Evolutionary conservation across 176 grass and related monocot species (phyloP).

Genomic region (Dactylis glomerata): DNA sequence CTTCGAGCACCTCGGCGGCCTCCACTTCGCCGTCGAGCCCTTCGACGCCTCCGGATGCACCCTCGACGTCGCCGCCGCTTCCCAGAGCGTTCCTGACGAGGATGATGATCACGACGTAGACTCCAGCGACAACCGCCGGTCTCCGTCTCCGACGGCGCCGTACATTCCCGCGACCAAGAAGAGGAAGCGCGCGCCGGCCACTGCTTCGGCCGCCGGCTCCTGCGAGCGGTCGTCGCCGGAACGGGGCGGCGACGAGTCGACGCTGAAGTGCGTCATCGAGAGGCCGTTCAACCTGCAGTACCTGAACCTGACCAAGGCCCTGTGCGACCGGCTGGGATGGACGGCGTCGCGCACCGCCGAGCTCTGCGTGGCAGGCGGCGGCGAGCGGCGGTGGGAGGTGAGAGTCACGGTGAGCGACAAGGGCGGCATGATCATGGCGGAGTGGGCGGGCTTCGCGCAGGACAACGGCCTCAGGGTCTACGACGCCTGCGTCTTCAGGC

Average conservation of each 20-base stretch:
- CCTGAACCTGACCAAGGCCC: conserved; percentile 20
- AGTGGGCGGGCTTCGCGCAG: neutral
- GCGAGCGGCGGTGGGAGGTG: neutral
- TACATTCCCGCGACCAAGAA: neutral
- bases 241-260: neutral
- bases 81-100: neutral
- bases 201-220: neutral
- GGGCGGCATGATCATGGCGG: conserved; percentile 31
- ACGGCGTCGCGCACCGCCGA: conserved; percentile 2
- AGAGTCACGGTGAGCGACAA: conserved; percentile 23
- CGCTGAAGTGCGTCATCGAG: neutral
- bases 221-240: neutral
- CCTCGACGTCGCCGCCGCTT: neutral
- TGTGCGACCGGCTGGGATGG: conserved; percentile 29
- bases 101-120: neutral
- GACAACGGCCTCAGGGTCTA: conserved; percentile 9
- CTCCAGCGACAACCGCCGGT: neutral
- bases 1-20: conserved; percentile 19
- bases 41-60: conserved; percentile 35
- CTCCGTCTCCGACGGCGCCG: no score
- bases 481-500: conserved; percentile 24
- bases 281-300: neutral
- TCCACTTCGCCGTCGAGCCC: conserved; percentile 16
- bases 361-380: neutral
- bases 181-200: neutral